Base-by-base conservation (phyloP, 2,329 filamentous ascomycete species). In the Annulohypoxylon truncatum region DNA sequence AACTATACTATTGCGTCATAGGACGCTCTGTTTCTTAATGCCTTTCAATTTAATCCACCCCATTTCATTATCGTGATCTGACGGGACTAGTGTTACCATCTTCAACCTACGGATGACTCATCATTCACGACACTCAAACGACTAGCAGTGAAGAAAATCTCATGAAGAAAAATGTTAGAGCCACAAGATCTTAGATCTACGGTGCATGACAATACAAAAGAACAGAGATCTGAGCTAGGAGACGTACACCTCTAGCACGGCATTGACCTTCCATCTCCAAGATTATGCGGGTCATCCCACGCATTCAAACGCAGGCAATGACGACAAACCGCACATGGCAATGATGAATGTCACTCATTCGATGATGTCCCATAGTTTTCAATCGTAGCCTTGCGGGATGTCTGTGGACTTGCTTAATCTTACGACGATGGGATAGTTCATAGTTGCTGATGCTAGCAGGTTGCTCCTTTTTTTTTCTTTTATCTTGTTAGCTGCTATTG, bases 141-240 rank as follows among this genome's bases (percentile, higher is more conserved):
- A 12, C 40, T 74, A 68, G 74, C 74, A 55, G 66, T 76, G 76
- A 78, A 63, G 76, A 77, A 48, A 48, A 70, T 15, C 44, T 51
- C 35, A 56, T 50, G 55, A 61, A 74, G 55, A 61, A 74, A 63
- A 70, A 59, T 67, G 66, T 72, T 74, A 68, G 72, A 78, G 56
- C 72, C 70, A 26, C 28, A 66, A 47, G 8, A 71, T 69, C 53
- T 18, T 61, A 40, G 5, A 70, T 70, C 66, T 38, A 68, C 52
- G 70, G 75, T 72, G 60, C 60, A 79, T 73, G 69, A 79, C 73
- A 64, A 74, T 64, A 69, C 50, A 66, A 59, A 79, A 83, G 82
- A 84, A 84, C 82, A 82, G 82, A 84, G 69, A 84, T 84, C 82
- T 79, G 82, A 84, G 82, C 81, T 79, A 38, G 58, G 62, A 61